Evolutionary conservation across 2,329 filamentous ascomycete genomes (phyloP), one percentile per base, ranked within the genome.

Genomic region (Exophiala aquamarina): DNA sequence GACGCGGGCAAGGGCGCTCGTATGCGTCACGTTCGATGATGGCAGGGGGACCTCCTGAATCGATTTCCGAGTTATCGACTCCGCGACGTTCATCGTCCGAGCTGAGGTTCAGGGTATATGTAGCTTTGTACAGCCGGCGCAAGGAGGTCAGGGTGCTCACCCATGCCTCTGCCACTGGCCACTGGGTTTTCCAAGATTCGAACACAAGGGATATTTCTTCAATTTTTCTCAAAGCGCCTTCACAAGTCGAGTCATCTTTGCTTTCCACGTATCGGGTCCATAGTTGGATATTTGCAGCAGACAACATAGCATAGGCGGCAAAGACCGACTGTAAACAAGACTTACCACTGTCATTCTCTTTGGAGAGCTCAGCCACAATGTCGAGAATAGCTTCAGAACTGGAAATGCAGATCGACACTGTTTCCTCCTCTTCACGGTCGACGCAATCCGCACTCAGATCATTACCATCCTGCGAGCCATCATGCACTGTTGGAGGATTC

Each of bases 381-480:
- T 41, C 39, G 11, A 41, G 14, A 11, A 31, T 41, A 9, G 39
- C 39, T 31, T 41, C 39, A 13, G 39, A 41, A 26, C 39, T 31
- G 3, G 39, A 41, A n/a, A 41, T 32, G 28, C 39, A 41, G 13
- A 32, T 31, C 9, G 39, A 41, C 18, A 10, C 20, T 29, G 17
- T 29, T 18, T 28, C 31, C 15, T 31, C 10, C 8, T 41, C 39
- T 3, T 3, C 3, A 9, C 15, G 14, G 15, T 31, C 15, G n/a
- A 26, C 6, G 11, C 11, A 6, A 6, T 11, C 23, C 6, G 23
- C 23, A 26, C 11, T 26, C 23, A 6, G 23, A 26, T 26, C 23
- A 26, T 26, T 6, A 26, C 11, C 23, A 26, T 26, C 23, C 11
- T 26, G 23, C 23, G 11, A 11, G 11, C 23, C 23, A 26, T 26